A percentile compares a stretch with the other conserved stretches of the same genome.
Evolutionary conservation across 2,329 filamentous ascomycete genomes (phyloP).

Genomic region (Colletotrichum sp.): DNA sequence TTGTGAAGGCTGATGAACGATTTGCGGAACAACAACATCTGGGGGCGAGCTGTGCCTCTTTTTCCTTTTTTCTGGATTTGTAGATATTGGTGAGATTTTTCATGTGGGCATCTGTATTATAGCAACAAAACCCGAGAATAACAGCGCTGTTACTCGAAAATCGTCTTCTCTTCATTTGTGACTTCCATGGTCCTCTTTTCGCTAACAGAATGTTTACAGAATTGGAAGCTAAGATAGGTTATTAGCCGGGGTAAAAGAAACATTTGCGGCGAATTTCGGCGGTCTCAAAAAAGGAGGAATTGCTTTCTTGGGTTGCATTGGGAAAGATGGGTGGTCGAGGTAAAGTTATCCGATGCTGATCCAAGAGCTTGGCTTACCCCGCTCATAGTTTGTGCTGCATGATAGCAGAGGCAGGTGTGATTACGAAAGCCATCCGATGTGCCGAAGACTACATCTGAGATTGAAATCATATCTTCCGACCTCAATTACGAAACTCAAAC

Average conservation of each 20-base stretch:
- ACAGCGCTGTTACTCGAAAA: background rate
- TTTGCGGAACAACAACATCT: background rate
- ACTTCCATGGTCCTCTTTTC: background rate
- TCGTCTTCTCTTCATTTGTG: background rate
- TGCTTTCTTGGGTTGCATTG: background rate
- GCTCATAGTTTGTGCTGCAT: background rate
- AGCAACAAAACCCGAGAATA: slow-evolving; percentile 8
- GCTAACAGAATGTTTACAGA: background rate
- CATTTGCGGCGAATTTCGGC: background rate
- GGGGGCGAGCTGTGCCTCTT: background rate
- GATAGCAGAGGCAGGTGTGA: background rate
- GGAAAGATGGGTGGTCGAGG: background rate
- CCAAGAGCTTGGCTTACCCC: background rate
- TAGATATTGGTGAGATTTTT: background rate
- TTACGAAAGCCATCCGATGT: background rate
- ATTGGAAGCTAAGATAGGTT: too few species aligned
- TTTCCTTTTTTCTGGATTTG: background rate
- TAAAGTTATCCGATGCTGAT: background rate
- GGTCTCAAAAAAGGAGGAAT: background rate
- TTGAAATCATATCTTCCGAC: background rate
- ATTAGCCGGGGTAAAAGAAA: background rate
- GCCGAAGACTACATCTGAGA: background rate
- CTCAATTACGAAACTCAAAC: accelerated
- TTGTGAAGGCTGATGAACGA: background rate
- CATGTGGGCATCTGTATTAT: background rate